Conservation (phyloP, 345 rosid species). For the Leavenworthia alabamica region DNA sequence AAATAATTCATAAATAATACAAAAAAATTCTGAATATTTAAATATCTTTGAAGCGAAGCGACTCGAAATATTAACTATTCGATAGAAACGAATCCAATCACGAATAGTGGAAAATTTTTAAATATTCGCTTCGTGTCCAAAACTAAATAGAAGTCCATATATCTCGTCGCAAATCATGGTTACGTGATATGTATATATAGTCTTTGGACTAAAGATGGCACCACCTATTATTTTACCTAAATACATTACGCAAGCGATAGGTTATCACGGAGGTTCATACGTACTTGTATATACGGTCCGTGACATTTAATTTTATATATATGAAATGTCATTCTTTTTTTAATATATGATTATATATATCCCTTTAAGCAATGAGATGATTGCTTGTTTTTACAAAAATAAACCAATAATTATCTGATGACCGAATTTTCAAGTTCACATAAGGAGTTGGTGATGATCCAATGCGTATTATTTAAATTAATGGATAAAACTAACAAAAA, state of each 20-base stretch:
- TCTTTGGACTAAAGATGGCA: conserved; percentile 12
- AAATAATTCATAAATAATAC: too few relatives aligned
- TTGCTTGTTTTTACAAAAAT: conserved; percentile 6
- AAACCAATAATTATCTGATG: neutral
- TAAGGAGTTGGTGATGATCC: conserved; percentile 6
- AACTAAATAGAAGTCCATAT: neutral
- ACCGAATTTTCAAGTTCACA: neutral
- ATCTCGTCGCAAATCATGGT: conserved; percentile 31
- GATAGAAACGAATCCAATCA: too few relatives aligned
- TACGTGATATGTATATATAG: conserved; percentile 19
- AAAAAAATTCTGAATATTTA: too few relatives aligned
- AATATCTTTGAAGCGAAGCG: too few relatives aligned
- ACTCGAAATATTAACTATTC: too few relatives aligned
- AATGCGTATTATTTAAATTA: neutral
- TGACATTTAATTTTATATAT: conserved; percentile 7
- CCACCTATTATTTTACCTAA: neutral
- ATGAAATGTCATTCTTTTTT: conserved; percentile 3
- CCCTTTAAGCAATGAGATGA: conserved; percentile 4
- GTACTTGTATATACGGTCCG: conserved; percentile 6
- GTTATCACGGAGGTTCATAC: conserved; percentile 26
- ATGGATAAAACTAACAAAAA: conserved; percentile 1
- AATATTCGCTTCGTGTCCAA: too few relatives aligned
- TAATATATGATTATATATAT: neutral
- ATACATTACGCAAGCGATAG: conserved; percentile 20
- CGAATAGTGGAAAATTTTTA: too few relatives aligned